Percentiles rank a stretch among this genome's conserved stretches.
Evolutionary conservation across 176 grass and related monocot genomes (phyloP).

Genomic region (Areca catechu): DNA sequence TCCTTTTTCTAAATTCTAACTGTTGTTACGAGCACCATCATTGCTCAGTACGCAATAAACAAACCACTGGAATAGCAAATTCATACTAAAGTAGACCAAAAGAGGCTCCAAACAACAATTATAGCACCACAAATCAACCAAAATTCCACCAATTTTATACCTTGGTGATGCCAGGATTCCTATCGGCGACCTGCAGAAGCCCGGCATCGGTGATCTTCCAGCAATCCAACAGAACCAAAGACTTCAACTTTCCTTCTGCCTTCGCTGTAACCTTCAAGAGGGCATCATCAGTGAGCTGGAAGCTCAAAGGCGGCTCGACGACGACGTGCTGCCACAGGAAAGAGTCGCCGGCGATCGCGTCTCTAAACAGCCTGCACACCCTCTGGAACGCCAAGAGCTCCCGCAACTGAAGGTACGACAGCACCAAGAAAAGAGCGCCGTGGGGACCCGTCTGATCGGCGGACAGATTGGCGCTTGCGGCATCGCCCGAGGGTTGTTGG

Average conservation of each 20-base stretch:
- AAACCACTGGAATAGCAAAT: too few species aligned
- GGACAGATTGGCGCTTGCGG: too few species aligned
- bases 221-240: slow-evolving; percentile 58
- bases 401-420: slow-evolving; percentile 41
- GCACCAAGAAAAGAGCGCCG: slow-evolving; percentile 44
- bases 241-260: slow-evolving; percentile 36
- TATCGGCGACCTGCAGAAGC: slow-evolving; percentile 34
- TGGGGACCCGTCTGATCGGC: slow-evolving; percentile 12
- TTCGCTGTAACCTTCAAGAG: slow-evolving; percentile 25
- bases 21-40: too few species aligned
- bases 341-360: slow-evolving; percentile 38
- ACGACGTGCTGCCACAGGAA: slow-evolving; percentile 43
- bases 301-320: slow-evolving; percentile 25
- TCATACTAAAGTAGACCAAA: too few species aligned
- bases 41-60: too few species aligned
- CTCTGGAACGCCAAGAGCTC: slow-evolving; percentile 54
- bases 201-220: slow-evolving; percentile 45
- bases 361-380: slow-evolving; percentile 28
- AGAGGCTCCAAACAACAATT: too few species aligned
- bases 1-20: too few species aligned
- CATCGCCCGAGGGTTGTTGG: too few species aligned
- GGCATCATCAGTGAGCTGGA: slow-evolving; percentile 26
- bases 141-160: slow-evolving; percentile 11
- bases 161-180: slow-evolving; percentile 63
- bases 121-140: too few species aligned